Conservation (phyloP, 371 early-diverging fungal genomes). For the Fennellomyces sp. region DNA sequence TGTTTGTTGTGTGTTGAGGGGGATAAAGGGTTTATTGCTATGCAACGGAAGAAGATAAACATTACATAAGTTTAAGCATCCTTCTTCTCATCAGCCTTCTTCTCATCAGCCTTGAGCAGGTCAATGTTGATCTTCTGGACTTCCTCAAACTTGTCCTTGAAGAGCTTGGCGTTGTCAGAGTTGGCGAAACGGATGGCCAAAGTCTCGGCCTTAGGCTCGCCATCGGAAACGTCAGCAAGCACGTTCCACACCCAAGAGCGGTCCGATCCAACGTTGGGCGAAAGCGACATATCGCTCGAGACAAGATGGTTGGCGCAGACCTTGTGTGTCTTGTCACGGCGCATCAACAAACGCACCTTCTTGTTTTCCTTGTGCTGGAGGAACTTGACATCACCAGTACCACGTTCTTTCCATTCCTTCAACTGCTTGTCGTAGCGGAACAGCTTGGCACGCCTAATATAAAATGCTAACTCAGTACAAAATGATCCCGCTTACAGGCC, state of each 20-base stretch:
- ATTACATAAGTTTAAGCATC: slow-evolving; percentile 23
- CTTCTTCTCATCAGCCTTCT: slow-evolving; percentile 34
- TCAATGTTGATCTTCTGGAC: slow-evolving; percentile 41
- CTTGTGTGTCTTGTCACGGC: slow-evolving; percentile 97
- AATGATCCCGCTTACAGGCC: neutral
- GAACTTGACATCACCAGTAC: slow-evolving; percentile 95
- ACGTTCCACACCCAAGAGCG: slow-evolving; percentile 98
- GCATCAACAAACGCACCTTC: slow-evolving; percentile 94
- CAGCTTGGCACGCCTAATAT: slow-evolving; percentile 91
- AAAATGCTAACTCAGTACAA: neutral
- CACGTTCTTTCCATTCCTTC: slow-evolving; percentile 98
- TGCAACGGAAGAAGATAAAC: neutral
- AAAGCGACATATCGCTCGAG: slow-evolving; percentile 84
- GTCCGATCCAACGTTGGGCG: slow-evolving; percentile 95
- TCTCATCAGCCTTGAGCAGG: slow-evolving; percentile 14
- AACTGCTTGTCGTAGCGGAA: slow-evolving; percentile 91
- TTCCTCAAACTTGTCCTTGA: slow-evolving; percentile 57
- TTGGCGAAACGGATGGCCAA: slow-evolving; percentile 97
- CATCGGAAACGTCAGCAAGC: slow-evolving; percentile 89
- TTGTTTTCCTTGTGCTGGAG: slow-evolving; percentile 87
- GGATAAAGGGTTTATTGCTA: neutral
- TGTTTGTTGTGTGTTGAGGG: neutral
- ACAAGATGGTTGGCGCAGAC: slow-evolving; percentile 98
- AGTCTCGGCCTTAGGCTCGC: slow-evolving; percentile 79
- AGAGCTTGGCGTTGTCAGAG: slow-evolving; percentile 75